phyloP scores from a whole-genome alignment of 1,139 yeast genomes.

The Debaryomyces sp. region DNA sequence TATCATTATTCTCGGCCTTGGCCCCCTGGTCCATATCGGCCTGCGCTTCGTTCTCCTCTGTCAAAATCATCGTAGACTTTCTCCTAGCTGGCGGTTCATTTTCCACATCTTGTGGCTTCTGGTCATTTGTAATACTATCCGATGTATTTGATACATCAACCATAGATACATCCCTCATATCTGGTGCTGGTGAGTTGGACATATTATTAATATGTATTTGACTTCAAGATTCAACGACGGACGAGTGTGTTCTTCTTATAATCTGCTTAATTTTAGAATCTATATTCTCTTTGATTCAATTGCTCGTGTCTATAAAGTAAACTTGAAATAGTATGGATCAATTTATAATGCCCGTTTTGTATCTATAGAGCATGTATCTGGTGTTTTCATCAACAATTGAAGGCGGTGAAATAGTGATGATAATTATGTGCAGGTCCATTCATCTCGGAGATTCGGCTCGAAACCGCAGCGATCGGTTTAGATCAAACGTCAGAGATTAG shows the following conservation, averaged over 20 bases:
- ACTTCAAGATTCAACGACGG: neutral
- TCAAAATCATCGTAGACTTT: conserved; percentile 44
- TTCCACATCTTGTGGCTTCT: conserved; percentile 6
- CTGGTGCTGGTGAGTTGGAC: conserved; percentile 10
- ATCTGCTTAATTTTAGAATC: neutral
- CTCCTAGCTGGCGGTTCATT: conserved; percentile 32
- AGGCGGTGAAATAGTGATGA: conserved; percentile 8
- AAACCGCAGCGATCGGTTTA: neutral
- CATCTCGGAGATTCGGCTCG: conserved; percentile 4
- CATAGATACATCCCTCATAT: conserved; percentile 42
- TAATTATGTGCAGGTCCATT: conserved; percentile 1
- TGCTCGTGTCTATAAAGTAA: neutral
- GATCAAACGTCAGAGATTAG: neutral
- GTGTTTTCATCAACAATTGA: conserved; percentile 3
- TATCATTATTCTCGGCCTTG: conserved; percentile 9
- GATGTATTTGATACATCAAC: conserved; percentile 42
- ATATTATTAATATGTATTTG: conserved; percentile 1
- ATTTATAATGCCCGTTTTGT: neutral
- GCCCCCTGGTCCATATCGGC: conserved; percentile 31
- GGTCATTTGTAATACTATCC: conserved; percentile 13
- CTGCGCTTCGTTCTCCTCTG: conserved; percentile 46
- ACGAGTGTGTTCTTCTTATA: neutral
- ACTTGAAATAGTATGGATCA: neutral
- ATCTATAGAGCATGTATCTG: neutral
- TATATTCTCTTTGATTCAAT: neutral